Evolutionary conservation across 805 yeast species (phyloP), one percentile per base, ranked within the genome.

Genomic region (Saccharomyces jurei): DNA sequence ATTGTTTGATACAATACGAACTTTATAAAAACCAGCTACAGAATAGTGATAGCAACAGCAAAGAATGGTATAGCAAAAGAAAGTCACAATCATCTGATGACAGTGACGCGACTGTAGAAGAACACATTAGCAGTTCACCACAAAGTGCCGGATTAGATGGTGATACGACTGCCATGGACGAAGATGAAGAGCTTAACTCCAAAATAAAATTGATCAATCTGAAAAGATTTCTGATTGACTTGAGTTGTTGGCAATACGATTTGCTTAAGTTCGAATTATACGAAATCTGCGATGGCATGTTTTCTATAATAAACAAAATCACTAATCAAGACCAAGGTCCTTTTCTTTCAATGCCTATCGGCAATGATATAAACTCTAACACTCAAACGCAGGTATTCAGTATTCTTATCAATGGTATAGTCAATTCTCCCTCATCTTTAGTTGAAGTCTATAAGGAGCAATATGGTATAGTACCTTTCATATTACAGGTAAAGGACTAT

Each of bases 151-250:
- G 44, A 17, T 11, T 36, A 17, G 44, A 36, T 36, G 44, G 44
- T 22, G 44, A 17, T 36, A 36, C 44, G 11, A 36, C 44, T 21
- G 52, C 51, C 41, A 41, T 36, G 10, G 57, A 58, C 17, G 63
- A 61, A 46, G 56, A 54, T 41, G 55, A 53, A 41, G 59, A 56
- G 41, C 50, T 57, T 21, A 50, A 41, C 4, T 54, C 54, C 27
- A 67, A 66, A 52, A 55, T 67, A 13, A 67, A 76, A 56, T 62
- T 75, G 50, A 73, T 77, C 57, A 68, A 72, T 54, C 62, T 77
- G 53, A 81, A 81, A 60, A 77, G 76, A 54, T 80, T 76, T 59
- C 60, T 80, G 41, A 66, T 76, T 50, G 81, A 81, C 60, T 62
- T 76, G 25, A 69, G 81, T 2, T 69, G 79, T 27, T 80, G 78